Evolutionary conservation across 176 grass and related monocot species (phyloP), one percentile per base, ranked within the genome.

Genomic region (Oryza coarctata): DNA sequence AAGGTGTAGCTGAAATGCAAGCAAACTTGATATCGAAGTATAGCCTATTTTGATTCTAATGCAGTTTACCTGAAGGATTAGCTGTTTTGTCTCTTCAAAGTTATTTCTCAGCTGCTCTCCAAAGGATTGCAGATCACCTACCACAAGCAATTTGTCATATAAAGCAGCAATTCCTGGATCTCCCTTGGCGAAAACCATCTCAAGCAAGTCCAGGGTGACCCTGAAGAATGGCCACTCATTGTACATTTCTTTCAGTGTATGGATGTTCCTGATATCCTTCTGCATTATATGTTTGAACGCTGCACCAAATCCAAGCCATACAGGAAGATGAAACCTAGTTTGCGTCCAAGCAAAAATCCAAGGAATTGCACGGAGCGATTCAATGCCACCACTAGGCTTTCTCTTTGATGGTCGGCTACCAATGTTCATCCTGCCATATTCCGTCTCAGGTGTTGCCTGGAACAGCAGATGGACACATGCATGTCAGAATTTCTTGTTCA

Each of bases 331-430:
- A 79, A 99, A 99, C 49, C 96, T 92, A 76, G 96, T 99, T 67
- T 99, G 96, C 7, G 96, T 99, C 96, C 96, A 99, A 63, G 96
- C 96, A 90, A 99, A 99, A 57, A 99, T 99, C 96, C 96, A 99
- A 71, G 96, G 96, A 65, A 99, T 99, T 41, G 96, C 96, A 75
- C 96, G 96, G 50, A 99, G 93, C 0, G 93, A 93, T 84, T 99
- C 93, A 69, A 99, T 99, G 49, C 96, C 96, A 63, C 93, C 93
- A 76, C 96, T 99, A 63, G 96, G 96, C 80, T 95, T 99, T 80
- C 96, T 83, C 84, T 99, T 99, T 0, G 96, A 99, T 43, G 93
- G 96, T n/a, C 96, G 91, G 85, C 96, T 99, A 12, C 96, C 96
- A 75, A 99, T 99, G 69, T 99, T 99, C 96, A 99, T 99, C 82